These are phyloP conservation scores for Neostapfia colusana DNA, from an alignment of 176 grass and related monocot genomes.

Conservation along the genomic window DNA sequence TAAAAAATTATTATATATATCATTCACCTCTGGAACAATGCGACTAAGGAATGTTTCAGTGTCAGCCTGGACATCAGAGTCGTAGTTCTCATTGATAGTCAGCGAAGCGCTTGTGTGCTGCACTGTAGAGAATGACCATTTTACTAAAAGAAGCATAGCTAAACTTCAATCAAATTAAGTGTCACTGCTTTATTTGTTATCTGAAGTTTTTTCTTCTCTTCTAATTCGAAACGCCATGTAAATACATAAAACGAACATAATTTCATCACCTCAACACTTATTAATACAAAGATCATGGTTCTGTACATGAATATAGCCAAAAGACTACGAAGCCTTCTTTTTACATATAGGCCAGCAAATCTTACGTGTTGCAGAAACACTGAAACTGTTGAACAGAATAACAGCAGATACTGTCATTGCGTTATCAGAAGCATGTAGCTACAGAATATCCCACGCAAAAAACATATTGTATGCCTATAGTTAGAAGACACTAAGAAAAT, in stretches of 20 bases:
- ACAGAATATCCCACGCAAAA: background rate
- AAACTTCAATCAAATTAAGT: background rate
- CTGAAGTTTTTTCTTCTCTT: background rate
- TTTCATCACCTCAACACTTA: background rate
- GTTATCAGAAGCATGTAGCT: background rate
- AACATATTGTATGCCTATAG: background rate
- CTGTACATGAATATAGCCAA: constrained; percentile 14
- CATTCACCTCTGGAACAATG: constrained; percentile 85
- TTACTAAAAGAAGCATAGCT: constrained; percentile 11
- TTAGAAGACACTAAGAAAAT: background rate
- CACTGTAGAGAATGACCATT: constrained; percentile 54
- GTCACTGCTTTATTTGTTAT: background rate
- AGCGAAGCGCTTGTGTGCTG: constrained; percentile 96
- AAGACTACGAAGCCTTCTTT: background rate
- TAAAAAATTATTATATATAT: background rate
- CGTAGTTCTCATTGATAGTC: constrained; percentile 98
- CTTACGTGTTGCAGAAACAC: background rate
- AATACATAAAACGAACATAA: background rate
- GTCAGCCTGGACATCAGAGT: constrained; percentile 85
- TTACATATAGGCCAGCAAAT: background rate
- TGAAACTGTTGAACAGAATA: background rate
- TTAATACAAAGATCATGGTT: background rate
- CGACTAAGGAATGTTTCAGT: constrained; percentile 93
- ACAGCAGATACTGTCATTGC: background rate
- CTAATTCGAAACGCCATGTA: background rate